Conservation (phyloP, 495 filamentous ascomycete genomes). For the Penicillium canescens region DNA sequence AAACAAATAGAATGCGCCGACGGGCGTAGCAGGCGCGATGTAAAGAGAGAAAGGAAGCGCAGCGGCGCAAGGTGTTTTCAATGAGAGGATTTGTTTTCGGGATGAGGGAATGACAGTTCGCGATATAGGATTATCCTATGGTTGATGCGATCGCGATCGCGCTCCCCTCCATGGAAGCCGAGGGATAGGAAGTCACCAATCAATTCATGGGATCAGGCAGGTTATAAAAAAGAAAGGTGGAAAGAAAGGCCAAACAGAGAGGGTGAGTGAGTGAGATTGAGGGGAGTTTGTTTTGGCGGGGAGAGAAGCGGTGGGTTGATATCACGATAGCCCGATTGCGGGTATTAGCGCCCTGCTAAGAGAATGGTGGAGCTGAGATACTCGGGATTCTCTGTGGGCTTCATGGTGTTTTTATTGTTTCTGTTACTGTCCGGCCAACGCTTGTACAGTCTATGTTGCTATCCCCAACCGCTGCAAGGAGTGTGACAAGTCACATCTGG, state of each 20-base stretch:
- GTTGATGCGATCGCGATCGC: constrained; percentile 13
- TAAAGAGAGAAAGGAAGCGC: constrained; percentile 3
- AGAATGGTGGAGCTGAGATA: neutral
- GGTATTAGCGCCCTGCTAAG: constrained; percentile 18
- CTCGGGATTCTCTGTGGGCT: neutral
- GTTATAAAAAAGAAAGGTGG: constrained; percentile 4
- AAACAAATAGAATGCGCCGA: constrained; percentile 4
- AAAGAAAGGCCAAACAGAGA: constrained; percentile 5
- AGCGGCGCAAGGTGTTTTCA: constrained; percentile 5
- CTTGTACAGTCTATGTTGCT: constrained; percentile 4
- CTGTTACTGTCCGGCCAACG: constrained; percentile 10
- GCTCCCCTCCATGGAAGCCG: constrained; percentile 23
- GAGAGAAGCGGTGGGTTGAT: constrained; percentile 25
- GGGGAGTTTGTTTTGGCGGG: constrained; percentile 29
- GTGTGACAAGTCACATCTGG: constrained; percentile 10
- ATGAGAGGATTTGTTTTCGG: constrained; percentile 5
- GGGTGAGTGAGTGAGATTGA: constrained; percentile 3
- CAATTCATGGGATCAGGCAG: constrained; percentile 8
- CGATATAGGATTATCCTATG: constrained; percentile 13
- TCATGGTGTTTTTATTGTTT: constrained; percentile 5
- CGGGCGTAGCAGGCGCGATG: neutral
- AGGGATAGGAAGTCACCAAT: neutral
- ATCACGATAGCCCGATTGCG: constrained; percentile 28
- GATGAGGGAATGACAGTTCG: constrained; percentile 10
- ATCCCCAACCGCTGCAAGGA: constrained; percentile 14